Base-by-base conservation (phyloP, 345 rosid species). In the Brassica cretica region DNA sequence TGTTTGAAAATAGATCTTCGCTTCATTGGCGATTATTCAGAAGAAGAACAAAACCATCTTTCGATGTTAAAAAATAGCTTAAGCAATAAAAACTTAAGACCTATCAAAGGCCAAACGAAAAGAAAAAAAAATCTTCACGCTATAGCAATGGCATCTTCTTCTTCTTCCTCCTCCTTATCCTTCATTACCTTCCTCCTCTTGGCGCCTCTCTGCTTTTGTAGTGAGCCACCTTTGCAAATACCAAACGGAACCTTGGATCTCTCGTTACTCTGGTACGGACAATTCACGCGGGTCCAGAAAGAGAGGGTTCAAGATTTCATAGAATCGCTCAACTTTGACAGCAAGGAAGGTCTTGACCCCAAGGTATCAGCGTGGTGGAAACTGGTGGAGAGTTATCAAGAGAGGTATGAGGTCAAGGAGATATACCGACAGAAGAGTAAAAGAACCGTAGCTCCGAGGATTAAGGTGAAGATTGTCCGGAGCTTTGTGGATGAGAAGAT, bases 351-450 rank as follows among this genome's bases (percentile, higher is more conserved):
- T 29, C 71, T 74, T 56, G 70, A 82, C 21, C 86, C 86, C 0
- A 75, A 81, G 9, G 86, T 86, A 19, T 53, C 80, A 0, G 21
- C 72, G 0, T 86, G 87, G 87, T 86, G 89, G 89, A n/a, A 65
- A 9, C 62, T 84, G 6, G 82, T 84, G 15, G 86, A 86, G 86
- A 80, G 87, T 80, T 92, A 84, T 78, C 89, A 82, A 55, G 74
- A 58, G 37, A 63, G 58, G 59, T 59, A 25, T 2, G 60, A 61
- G 71, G 3, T 41, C 39, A 39, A 72, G 64, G 74, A 68, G 44
- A 68, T 78, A 30, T 72, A 72, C 77, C 55, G 6, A 76, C 76
- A 27, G 49, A 75, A 56, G 18, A 58, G 15, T 14, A 78, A 67
- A 69, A 73, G 0, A 56, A 56, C 60, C 60, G 74, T 62, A 58